Evolutionary conservation across 106 monocot genomes (phyloP), one percentile per base, ranked within the genome.

Genomic region (Amphibolis antarctica): DNA sequence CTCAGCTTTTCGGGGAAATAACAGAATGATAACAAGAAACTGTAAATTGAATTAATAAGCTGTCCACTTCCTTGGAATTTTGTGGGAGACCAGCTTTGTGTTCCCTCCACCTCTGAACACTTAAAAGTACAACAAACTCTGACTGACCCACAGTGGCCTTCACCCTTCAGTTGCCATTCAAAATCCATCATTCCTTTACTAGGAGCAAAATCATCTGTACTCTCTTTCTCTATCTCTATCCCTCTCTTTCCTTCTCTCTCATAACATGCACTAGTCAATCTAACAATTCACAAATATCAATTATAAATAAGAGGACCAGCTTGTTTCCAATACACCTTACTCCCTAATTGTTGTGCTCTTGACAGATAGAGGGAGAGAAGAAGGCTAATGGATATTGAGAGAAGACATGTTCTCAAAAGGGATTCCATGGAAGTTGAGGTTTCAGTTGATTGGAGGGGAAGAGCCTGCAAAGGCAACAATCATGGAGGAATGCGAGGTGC

Each of bases 401-500:
- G 58, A 24, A 79, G 71, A 56, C 73, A 82, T 61, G 66, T 36
- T 69, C 42, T 64, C 47, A 86, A 79, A 65, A 66, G 63, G 13
- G 76, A 79, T 26, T 12, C 75, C 68, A 71, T 72, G 47, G 15
- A 12, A 59, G 46, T 55, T 42, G 83, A 88, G 53, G 73, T 69
- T 46, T 69, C 77, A 51, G 54, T 93, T 59, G 85, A 88, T 69
- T 88, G 93, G 85, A 85, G 76, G 60, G 93, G 93, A 17, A 82
- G 69, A 59, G 71, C 88, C 28, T 88, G 88, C 80, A 79, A 83
- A 23, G 66, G 73, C 13, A 69, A 58, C 67, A 88, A 77, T 45
- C 93, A 93, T 79, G 93, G 93, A 20, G 93, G 83, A 65, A 85
- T 83, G 82, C 69, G 80, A 66, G 88, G 88, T 72, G 85, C 93